phyloP scores from a whole-genome alignment of 352 stramenopile species.

The Pythium apleroticum region DNA sequence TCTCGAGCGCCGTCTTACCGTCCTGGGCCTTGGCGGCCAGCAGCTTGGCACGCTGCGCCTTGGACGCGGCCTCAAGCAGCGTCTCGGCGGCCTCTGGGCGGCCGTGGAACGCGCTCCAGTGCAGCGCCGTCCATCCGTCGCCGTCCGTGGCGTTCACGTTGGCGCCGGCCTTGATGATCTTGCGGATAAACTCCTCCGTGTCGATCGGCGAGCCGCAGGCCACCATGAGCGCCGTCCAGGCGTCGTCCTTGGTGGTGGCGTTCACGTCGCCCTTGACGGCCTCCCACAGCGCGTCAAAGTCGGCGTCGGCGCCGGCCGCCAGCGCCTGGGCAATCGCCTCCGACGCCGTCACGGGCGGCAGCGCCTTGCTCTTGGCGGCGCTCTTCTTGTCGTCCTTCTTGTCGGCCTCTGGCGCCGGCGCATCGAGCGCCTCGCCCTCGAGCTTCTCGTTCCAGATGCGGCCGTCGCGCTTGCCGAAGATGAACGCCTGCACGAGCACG shows the following conservation, averaged over 20 bases:
- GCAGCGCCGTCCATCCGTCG: slow-evolving; percentile 80
- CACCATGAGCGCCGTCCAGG: slow-evolving; percentile 85
- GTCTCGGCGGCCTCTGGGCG: slow-evolving; percentile 65
- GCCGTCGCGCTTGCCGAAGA: slow-evolving; percentile 58
- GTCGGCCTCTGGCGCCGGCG: slow-evolving; percentile 37
- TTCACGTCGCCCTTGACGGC: slow-evolving; percentile 61
- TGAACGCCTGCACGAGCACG: slow-evolving; percentile 68
- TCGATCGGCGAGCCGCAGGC: slow-evolving; percentile 78
- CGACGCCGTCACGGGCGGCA: slow-evolving; percentile 32
- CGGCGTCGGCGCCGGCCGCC: slow-evolving; percentile 59
- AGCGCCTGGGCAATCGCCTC: slow-evolving; percentile 65
- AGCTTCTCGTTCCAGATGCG: slow-evolving; percentile 83
- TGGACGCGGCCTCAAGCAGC: slow-evolving; percentile 46
- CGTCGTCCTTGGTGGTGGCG: slow-evolving; percentile 66
- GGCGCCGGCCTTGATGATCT: slow-evolving; percentile 54
- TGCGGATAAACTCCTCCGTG: slow-evolving; percentile 78
- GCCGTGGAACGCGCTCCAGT: slow-evolving; percentile 84
- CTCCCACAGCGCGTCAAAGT: slow-evolving; percentile 71
- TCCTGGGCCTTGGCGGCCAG: slow-evolving; percentile 56
- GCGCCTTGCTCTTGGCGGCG: slow-evolving; percentile 27
- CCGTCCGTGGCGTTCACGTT: slow-evolving; percentile 66
- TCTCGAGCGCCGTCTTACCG: slow-evolving; percentile 59
- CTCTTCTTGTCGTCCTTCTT: slow-evolving; percentile 12
- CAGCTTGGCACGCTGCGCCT: slow-evolving; percentile 41
- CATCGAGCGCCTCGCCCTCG: slow-evolving; percentile 69